A percentile compares a stretch with the other conserved stretches of the same genome.
Evolutionary conservation across 2,329 filamentous ascomycete genomes (phyloP).

Genomic region (Falciphora oryzae): DNA sequence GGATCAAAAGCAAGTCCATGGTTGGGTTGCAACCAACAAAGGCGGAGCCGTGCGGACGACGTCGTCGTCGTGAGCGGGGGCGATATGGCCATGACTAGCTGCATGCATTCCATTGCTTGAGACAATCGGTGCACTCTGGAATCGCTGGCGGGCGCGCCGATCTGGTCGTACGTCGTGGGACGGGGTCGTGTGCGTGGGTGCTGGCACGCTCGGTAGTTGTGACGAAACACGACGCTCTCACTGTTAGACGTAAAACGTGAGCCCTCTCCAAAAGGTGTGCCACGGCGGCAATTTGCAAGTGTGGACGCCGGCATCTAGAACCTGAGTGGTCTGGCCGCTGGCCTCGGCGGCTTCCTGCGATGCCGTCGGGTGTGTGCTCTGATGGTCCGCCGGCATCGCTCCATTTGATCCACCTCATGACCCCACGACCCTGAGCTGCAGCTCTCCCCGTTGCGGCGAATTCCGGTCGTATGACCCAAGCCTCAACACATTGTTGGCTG

Average conservation of each 20-base stretch:
- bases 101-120: not conserved
- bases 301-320: not conserved
- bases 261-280: too few species aligned
- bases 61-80: not conserved
- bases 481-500: conserved; percentile 1
- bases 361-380: not conserved
- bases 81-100: not conserved
- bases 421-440: not conserved
- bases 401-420: conserved; percentile 3
- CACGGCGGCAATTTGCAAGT: not conserved
- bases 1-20: not conserved
- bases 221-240: not conserved
- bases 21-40: not conserved
- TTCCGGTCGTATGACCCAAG: conserved; percentile 5
- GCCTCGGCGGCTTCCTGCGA: not conserved
- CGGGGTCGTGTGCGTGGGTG: not conserved
- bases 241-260: not conserved
- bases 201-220: not conserved
- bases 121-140: not conserved
- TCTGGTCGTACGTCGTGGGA: not conserved
- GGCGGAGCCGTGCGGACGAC: not conserved
- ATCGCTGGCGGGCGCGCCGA: not conserved
- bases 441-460: not conserved
- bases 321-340: not conserved
- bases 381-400: not conserved